These are phyloP conservation scores for Akanthomyces muscarius DNA, from an alignment of 2,329 filamentous ascomycete species.

Conservation along the genomic window DNA sequence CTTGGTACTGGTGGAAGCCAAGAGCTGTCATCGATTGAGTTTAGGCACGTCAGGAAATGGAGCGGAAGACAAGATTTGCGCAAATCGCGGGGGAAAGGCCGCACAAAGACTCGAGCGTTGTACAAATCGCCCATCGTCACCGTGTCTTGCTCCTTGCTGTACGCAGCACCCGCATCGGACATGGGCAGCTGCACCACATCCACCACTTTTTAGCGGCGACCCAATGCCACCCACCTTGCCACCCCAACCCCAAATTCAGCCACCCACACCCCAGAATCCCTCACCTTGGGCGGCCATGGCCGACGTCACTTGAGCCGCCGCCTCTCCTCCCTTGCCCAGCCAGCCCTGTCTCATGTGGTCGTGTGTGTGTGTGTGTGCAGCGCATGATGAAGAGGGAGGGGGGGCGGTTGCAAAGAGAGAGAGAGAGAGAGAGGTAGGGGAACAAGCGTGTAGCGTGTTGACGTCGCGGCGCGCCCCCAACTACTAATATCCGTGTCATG, in stretches of 20 bases:
- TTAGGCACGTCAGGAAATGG: neutral
- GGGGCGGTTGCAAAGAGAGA: too few relatives aligned
- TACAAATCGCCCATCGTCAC: neutral
- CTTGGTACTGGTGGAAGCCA: neutral
- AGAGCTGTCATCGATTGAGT: neutral
- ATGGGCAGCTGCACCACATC: neutral
- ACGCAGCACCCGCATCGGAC: neutral
- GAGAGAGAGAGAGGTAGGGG: too few relatives aligned
- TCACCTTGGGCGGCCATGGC: neutral
- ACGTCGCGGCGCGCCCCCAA: too few relatives aligned
- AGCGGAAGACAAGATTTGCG: neutral
- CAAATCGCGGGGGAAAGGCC: neutral
- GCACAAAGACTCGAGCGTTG: neutral
- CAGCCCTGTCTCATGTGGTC: neutral
- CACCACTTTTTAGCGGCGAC: neutral
- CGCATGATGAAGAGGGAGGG: too few relatives aligned
- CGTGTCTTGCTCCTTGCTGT: neutral
- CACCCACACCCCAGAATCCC: neutral
- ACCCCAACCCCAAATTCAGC: neutral
- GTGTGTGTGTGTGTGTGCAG: neutral
- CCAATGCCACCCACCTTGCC: neutral
- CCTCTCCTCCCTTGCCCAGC: neutral
- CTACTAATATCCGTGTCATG: too few relatives aligned
- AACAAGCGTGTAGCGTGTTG: too few relatives aligned
- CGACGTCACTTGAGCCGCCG: constrained; percentile 16